These are phyloP conservation scores for Leccinum disarticulatum DNA, from an alignment of 768 basidiomycete species.

Conservation along the genomic window DNA sequence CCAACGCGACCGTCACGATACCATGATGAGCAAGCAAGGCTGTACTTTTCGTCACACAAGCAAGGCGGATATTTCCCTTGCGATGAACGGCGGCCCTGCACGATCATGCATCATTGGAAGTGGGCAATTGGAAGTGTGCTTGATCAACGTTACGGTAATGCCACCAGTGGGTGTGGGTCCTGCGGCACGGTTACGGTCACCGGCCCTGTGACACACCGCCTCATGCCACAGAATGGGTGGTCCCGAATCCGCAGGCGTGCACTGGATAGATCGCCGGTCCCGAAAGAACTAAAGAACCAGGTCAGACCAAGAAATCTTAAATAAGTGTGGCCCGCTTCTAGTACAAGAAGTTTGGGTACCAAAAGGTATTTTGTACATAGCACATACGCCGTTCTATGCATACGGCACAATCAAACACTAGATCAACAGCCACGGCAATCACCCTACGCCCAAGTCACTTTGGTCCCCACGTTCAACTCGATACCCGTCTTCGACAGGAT, in stretches of 20 bases:
- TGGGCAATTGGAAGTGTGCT: background rate
- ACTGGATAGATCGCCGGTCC: background rate
- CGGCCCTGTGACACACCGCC: background rate
- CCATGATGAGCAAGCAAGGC: background rate
- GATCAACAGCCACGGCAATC: background rate
- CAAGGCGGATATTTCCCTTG: background rate
- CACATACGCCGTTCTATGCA: background rate
- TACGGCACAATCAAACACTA: background rate
- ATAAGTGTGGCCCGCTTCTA: background rate
- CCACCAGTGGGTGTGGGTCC: background rate
- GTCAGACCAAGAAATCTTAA: background rate
- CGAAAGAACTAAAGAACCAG: background rate
- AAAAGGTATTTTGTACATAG: background rate
- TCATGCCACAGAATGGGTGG: background rate
- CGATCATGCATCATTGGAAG: background rate
- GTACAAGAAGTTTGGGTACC: background rate
- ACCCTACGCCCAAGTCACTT: slow-evolving; percentile 36
- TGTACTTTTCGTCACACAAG: background rate
- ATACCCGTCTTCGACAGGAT: slow-evolving; percentile 38
- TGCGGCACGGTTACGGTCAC: background rate
- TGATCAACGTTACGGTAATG: background rate
- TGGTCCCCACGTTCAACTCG: slow-evolving; percentile 42
- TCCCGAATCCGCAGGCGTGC: background rate
- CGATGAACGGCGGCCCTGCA: background rate
- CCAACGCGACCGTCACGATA: background rate